Evolutionary conservation across 345 rosid species (phyloP), one percentile per base, ranked within the genome.

Genomic region (Citrus inodora): DNA sequence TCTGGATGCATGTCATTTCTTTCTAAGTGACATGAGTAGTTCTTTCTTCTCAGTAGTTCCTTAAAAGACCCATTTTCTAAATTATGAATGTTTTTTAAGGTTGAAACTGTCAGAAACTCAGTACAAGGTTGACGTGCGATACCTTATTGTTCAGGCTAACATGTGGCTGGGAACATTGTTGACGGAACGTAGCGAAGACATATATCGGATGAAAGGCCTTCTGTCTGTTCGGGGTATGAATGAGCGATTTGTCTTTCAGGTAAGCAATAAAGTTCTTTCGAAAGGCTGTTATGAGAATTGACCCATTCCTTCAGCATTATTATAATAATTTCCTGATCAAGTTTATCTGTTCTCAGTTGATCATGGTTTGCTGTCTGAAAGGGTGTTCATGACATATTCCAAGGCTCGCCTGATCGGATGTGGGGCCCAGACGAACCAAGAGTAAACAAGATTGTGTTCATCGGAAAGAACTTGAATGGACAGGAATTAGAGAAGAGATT

Each of bases 131-230:
- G 3, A 40, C 1, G 3, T 40, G 13, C 0, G 4, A 2, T 40
- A 40, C 46, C 46, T 40, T 9, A 9, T 9, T 17, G 35, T 37
- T 25, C 61, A 42, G 58, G 56, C n/a, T 81, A 65, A 40, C 67
- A n/a, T 62, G 46, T 93, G 98, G 99, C 93, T 95, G 13, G 98
- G 98, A 61, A 91, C 97, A n/a, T 79, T 93, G 79, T 83, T 95
- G 83, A 66, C 90, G 90, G 98, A 93, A 37, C 89, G 84, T 3
- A 91, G 99, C 35, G 97, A 95, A 61, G 98, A 95, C 88, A 92
- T 93, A 79, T 93, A 95, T 78, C 80, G 99, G 79, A 93, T 95
- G 98, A 95, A 95, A 89, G 99, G 99, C 77, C 92, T 93, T 32
- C 87, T 93, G 51, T 91, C 94, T 24, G 97, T 92, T 78, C 85